Percentiles rank a stretch among this genome's conserved stretches.
phyloP scores from a whole-genome alignment of 805 yeast genomes.

The Candida hungchunana region DNA sequence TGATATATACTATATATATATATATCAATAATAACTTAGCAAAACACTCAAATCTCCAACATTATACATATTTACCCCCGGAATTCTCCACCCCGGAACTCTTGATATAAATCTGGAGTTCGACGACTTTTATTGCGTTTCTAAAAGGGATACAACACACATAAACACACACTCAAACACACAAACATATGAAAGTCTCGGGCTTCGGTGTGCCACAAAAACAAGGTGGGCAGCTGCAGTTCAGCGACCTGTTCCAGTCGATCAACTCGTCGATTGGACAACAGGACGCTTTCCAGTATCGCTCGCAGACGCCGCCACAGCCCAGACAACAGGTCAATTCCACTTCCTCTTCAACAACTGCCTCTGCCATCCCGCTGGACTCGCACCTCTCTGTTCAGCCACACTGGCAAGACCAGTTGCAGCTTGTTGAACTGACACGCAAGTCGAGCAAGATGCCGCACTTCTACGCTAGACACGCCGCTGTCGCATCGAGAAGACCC shows the following conservation, averaged over 20 bases:
- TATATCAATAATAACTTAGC: no score
- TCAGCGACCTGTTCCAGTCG: slow-evolving; percentile 23
- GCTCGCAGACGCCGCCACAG: slow-evolving; percentile 31
- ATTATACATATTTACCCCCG: no score
- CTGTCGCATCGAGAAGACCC: slow-evolving; percentile 50
- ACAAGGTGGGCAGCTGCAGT: slow-evolving; percentile 18
- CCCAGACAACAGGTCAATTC: slow-evolving; percentile 28
- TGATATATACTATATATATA: no score
- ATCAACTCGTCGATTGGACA: slow-evolving; percentile 16
- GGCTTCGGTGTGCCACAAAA: no score
- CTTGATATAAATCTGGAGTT: no score
- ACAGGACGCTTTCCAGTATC: slow-evolving; percentile 31
- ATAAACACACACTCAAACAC: no score
- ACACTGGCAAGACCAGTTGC: slow-evolving; percentile 78
- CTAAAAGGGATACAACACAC: no score
- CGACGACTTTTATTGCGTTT: no score
- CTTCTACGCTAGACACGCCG: slow-evolving; percentile 80
- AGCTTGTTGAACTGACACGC: slow-evolving; percentile 68
- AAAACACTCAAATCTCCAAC: no score
- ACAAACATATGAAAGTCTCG: no score
- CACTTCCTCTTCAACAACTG: slow-evolving; percentile 28
- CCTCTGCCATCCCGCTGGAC: slow-evolving; percentile 31
- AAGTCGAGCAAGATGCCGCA: slow-evolving; percentile 60
- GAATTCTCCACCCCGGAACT: not conserved
- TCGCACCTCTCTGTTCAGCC: slow-evolving; percentile 33